Conservation (phyloP, 2,329 filamentous ascomycete genomes). For the Botryotinia calthae region DNA sequence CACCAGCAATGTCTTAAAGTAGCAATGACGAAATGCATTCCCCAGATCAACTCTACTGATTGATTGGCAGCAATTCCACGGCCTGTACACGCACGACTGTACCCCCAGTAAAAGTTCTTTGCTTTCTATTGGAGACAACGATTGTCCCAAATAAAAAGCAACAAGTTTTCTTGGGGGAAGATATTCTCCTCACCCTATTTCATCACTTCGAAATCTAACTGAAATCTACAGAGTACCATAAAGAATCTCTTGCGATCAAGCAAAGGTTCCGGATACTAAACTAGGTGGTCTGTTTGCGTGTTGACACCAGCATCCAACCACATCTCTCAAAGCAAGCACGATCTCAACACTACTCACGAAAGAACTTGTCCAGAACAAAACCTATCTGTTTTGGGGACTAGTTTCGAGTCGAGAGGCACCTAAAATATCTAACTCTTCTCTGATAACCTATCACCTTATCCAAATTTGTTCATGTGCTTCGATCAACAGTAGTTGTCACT, state of each 20-base stretch:
- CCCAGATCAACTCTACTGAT: background rate
- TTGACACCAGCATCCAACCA: slow-evolving; percentile 21
- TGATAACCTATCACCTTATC: background rate
- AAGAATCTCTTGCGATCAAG: slow-evolving; percentile 5
- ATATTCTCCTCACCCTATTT: background rate
- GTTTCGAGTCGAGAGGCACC: slow-evolving; percentile 11
- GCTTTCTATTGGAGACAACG: slow-evolving; percentile 4
- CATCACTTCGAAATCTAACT: background rate
- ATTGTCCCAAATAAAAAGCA: slow-evolving; percentile 1
- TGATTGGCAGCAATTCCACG: slow-evolving; percentile 9
- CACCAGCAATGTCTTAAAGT: background rate
- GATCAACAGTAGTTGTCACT: background rate
- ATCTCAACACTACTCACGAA: slow-evolving; percentile 12
- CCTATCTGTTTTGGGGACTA: slow-evolving; percentile 17
- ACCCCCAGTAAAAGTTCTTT: background rate
- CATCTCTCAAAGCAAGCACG: slow-evolving; percentile 18
- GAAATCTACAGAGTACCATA: background rate
- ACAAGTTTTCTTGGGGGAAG: background rate
- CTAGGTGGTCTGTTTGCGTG: background rate
- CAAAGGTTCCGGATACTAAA: background rate
- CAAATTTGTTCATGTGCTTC: slow-evolving; percentile 22
- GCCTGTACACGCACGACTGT: background rate
- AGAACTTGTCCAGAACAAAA: slow-evolving; percentile 19
- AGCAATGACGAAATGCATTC: slow-evolving; percentile 18
- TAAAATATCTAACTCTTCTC: slow-evolving; percentile 20